Evolutionary conservation across 176 grass and related monocot species (phyloP), one percentile per base, ranked within the genome.

Genomic region (Themeda triandra): DNA sequence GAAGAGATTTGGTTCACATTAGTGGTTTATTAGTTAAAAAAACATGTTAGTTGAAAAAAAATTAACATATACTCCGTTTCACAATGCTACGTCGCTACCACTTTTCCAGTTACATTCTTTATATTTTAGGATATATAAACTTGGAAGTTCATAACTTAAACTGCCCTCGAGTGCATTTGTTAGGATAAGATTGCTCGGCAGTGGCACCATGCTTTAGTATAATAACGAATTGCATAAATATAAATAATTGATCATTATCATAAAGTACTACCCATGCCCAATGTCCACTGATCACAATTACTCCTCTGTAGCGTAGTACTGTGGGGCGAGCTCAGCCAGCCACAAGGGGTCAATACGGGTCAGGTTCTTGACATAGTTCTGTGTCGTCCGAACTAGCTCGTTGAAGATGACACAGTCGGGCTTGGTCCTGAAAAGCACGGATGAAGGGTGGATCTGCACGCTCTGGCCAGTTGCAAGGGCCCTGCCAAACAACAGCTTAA

Each of bases 361-460:
- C 73, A 92, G 31, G 37, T 95, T 95, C 66, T 91, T 90, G 25
- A 98, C 65, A 6, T 95, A 98, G 29, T 80, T 95, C 56, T 98
- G 93, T 5, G 80, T 94, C 1, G 93, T 98, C 53, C 91, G 83
- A 28, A 93, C 77, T 23, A 95, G 73, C 82, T 95, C 89, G 42
- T 98, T 98, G 86, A 95, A 98, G 87, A 95, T 79, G 44, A 93
- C 82, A 31, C 91, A 94, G 35, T 98, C 96, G 0, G 89, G 82
- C 78, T 94, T 98, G 3, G 84, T 93, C 7, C 80, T 69, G 54
- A 93, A 93, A 32, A 98, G 53, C 49, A 95, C 96, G 2, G 96
- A 98, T 21, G 96, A 98, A 81, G 96, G 96, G 78, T 98, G 96
- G 59, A 95, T 90, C 56, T 92, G 96, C 68, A 98, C 81, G 35